A percentile compares a stretch with the other conserved stretches of the same genome.
These are phyloP conservation scores for Davidsoniella neocaledoniae DNA, from an alignment of 2,329 filamentous ascomycete species.

Conservation along the genomic window DNA sequence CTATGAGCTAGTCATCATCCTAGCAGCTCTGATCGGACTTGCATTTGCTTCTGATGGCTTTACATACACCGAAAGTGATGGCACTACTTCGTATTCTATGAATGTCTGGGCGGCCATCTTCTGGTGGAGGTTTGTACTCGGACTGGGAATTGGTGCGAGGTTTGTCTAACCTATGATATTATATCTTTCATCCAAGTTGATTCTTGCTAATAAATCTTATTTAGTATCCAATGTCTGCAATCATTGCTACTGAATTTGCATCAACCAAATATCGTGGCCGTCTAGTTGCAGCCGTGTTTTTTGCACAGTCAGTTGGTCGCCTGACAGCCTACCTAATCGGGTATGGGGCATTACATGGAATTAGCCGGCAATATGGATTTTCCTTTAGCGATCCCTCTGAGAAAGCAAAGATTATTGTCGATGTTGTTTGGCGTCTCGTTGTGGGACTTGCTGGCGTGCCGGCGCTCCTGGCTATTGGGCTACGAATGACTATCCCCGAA, in stretches of 20 bases:
- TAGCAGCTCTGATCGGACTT: constrained; percentile 16
- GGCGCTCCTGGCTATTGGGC: constrained; percentile 27
- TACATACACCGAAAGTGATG: constrained; percentile 7
- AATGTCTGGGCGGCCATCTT: constrained; percentile 16
- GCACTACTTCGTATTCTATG: constrained; percentile 14
- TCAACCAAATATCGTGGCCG: constrained; percentile 17
- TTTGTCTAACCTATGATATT: constrained; percentile 7
- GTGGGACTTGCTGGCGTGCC: constrained; percentile 31
- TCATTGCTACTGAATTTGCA: constrained; percentile 18
- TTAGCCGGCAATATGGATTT: constrained; percentile 7
- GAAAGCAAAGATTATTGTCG: constrained; percentile 19
- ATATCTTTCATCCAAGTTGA: not conserved
- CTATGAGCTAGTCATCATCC: constrained; percentile 16
- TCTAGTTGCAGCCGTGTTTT: constrained; percentile 18
- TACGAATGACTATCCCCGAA: constrained; percentile 34
- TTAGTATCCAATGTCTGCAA: constrained; percentile 18
- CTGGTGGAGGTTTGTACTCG: constrained; percentile 16
- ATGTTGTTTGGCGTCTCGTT: constrained; percentile 33
- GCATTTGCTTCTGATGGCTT: constrained; percentile 14
- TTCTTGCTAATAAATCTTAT: not conserved
- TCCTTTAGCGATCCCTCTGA: constrained; percentile 6
- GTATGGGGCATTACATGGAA: constrained; percentile 25
- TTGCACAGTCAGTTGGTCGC: constrained; percentile 22
- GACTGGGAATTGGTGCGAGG: constrained; percentile 19
- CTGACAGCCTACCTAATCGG: constrained; percentile 35